Evolutionary conservation across 257 asterid species (phyloP), one percentile per base, ranked within the genome.

Genomic region (Solanum verrucosum): DNA sequence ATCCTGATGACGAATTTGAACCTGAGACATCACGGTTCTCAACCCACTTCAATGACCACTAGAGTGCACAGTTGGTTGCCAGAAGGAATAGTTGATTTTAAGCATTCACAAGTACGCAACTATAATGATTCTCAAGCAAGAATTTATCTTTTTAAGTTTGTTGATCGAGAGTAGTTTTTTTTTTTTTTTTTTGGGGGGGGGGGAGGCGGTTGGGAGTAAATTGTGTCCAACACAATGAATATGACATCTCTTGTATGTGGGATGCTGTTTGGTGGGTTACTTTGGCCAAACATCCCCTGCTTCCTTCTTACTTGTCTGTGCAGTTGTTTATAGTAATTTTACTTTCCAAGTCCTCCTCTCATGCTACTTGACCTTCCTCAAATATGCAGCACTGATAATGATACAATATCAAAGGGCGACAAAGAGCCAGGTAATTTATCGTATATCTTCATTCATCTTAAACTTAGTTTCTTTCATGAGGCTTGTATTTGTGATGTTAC

Each of bases 341-440:
- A 65, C 4, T 42, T 84, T 88, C 65, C 34, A 33, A 31, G 40
- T 86, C 87, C 83, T 44, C 75, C 84, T 83, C 90, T 92, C 71
- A 90, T 90, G 89, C 81, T 90, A 84, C 68, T 87, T 90, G 87
- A 56, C 68, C 89, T 88, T 74, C 73, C 90, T 71, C 85, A 42
- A 78, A 63, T 87, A 20, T 92, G 93, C 95, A 93, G 98, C 87
- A 87, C 75, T 70, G 85, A 87, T 86, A 91, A 88, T 49, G 46
- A 15, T 33, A 83, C 90, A 59, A 87, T 83, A 59, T 73, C 72
- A n/a, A 90, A 89, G 49, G 44, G 67, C 44, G 87, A 71, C 86
- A 88, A 67, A 87, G 90, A 90, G 90, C 91, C 85, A 90, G 97
- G 98, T 95, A 88, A 81, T 52, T 44, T 52, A 9, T 60, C 7